Evolutionary conservation across 2,329 filamentous ascomycete species (phyloP), one percentile per base, ranked within the genome.

Genomic region (Fusarium sp.): DNA sequence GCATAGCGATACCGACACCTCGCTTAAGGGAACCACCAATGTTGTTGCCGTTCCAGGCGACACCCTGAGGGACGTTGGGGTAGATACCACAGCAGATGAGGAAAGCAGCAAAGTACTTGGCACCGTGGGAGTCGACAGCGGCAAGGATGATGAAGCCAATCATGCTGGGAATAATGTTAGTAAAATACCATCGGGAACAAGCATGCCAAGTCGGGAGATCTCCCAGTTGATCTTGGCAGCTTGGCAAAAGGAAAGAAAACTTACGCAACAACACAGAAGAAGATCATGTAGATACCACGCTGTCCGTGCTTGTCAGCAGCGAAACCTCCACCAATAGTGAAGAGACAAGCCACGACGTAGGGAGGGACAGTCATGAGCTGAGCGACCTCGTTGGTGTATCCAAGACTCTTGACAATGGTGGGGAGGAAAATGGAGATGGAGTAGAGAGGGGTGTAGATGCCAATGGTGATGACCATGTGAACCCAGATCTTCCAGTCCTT

Each of bases 401-500:
- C 78, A 14, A 80, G 71, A 36, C 75, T 70, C 47, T 73, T 70
- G 59, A 80, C 76, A 39, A 80, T 79, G 32, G 72, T 76, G 44
- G 78, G 78, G 5, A 80, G 70, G 68, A 80, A 80, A 47, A 77
- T 74, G 26, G 73, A 76, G 69, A 79, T 76, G 62, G 76, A 78
- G 70, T 80, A 80, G 19, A 79, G 74, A 7, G 77, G 77, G 6
- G 76, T 78, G 66, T 78, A 79, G 58, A 80, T 86, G 50, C 89
- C 84, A 62, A 90, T 87, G 76, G 89, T 90, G 77, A 86, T 87
- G 53, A 85, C 56, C 71, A 91, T 85, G 62, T 91, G 80, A 10
- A 84, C 76, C 72, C 80, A 83, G 46, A 83, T 82, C 76, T 83
- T 82, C 82, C 85, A 88, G 76, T 89, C 88, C 64, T 82, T 81